phyloP scores from a whole-genome alignment of 2,329 filamentous ascomycete genomes.

The Aspergillaceae sp. region DNA sequence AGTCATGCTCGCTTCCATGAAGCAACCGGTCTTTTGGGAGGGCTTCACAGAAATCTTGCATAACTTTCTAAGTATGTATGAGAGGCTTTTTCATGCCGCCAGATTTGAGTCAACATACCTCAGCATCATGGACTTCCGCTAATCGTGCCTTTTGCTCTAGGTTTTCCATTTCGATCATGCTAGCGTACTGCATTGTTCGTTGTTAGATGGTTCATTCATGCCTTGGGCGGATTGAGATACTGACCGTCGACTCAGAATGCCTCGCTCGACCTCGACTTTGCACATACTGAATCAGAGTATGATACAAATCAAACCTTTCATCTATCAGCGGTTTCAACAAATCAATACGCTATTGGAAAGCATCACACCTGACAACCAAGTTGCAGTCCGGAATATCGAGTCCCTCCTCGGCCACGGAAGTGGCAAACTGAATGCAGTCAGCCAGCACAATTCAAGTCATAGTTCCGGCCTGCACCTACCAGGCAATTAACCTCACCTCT shows the following conservation, averaged over 20 bases:
- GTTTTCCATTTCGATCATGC: slow-evolving; percentile 72
- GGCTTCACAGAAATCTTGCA: slow-evolving; percentile 67
- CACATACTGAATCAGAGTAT: slow-evolving; percentile 87
- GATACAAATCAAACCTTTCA: slow-evolving; percentile 70
- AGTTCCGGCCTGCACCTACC: slow-evolving; percentile 12
- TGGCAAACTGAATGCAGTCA: slow-evolving; percentile 44
- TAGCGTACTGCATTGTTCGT: slow-evolving; percentile 50
- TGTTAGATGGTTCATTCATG: not conserved
- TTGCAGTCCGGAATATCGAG: slow-evolving; percentile 60
- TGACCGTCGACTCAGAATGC: slow-evolving; percentile 57
- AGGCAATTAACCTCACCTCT: slow-evolving; percentile 52
- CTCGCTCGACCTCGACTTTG: slow-evolving; percentile 85
- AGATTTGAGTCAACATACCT: slow-evolving; percentile 28
- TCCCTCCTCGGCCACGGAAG: slow-evolving; percentile 58
- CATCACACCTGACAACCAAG: slow-evolving; percentile 44
- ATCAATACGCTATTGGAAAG: too few relatives aligned
- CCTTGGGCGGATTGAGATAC: not conserved
- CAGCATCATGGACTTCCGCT: slow-evolving; percentile 39
- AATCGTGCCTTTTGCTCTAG: slow-evolving; percentile 52
- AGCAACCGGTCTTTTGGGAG: slow-evolving; percentile 69
- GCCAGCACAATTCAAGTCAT: not conserved
- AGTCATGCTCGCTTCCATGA: slow-evolving; percentile 48
- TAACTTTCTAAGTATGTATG: slow-evolving; percentile 34
- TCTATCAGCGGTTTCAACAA: slow-evolving; percentile 5
- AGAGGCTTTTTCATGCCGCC: not conserved